These are phyloP conservation scores for Globisporangium acanthophoron DNA, from an alignment of 352 stramenopile species.

Conservation along the genomic window DNA sequence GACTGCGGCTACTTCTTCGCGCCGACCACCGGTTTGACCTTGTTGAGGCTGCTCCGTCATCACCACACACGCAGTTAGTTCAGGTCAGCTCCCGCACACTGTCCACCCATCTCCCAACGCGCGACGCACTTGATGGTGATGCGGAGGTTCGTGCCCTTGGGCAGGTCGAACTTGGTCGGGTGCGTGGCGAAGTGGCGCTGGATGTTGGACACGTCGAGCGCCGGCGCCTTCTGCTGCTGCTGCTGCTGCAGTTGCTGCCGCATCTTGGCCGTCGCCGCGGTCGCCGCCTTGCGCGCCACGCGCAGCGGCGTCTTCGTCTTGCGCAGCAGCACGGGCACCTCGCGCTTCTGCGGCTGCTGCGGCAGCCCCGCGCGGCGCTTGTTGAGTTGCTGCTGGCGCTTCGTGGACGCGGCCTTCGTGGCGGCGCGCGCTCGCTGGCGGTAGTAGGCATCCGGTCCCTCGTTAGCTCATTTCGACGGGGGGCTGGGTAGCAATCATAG, in stretches of 20 bases:
- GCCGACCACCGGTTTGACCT: constrained; percentile 65
- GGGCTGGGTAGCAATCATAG: background rate
- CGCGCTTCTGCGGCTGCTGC: constrained; percentile 29
- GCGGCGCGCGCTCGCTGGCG: constrained; percentile 34
- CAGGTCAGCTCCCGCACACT: background rate
- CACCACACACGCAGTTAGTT: background rate
- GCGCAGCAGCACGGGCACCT: constrained; percentile 33
- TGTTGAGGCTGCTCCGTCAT: constrained; percentile 35
- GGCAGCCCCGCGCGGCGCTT: constrained; percentile 51
- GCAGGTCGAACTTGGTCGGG: constrained; percentile 76
- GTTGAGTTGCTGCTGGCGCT: constrained; percentile 68
- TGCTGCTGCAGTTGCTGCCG: constrained; percentile 18
- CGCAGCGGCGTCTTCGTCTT: constrained; percentile 34
- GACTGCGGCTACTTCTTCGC: constrained; percentile 42
- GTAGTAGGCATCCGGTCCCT: background rate
- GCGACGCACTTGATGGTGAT: constrained; percentile 75
- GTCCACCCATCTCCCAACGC: background rate
- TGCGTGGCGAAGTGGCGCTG: constrained; percentile 71
- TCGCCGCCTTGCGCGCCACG: constrained; percentile 19
- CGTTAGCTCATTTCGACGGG: too few relatives aligned
- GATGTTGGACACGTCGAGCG: constrained; percentile 74
- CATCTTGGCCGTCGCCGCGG: constrained; percentile 11
- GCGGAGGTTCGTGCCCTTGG: constrained; percentile 70
- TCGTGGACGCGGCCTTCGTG: constrained; percentile 40
- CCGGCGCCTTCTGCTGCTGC: constrained; percentile 17